phyloP scores from a whole-genome alignment of 345 rosid species.

The Eucalyptus pauciflora region DNA sequence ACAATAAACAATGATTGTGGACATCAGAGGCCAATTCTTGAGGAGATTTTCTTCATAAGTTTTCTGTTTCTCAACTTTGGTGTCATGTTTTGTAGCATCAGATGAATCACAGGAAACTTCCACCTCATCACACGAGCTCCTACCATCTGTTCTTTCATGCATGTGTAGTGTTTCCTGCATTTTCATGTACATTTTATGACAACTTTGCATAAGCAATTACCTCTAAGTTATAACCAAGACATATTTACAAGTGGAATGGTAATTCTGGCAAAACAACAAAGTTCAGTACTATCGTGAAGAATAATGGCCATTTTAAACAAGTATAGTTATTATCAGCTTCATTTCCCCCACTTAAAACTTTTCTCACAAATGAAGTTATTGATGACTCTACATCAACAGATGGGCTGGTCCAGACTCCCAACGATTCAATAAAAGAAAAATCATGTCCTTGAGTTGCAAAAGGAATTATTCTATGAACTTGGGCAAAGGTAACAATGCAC shows the following conservation, averaged over 20 bases:
- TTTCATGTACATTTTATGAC: neutral
- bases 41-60: slow-evolving; percentile 14
- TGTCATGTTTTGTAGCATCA: neutral
- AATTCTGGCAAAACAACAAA: neutral
- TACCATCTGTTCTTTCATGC: slow-evolving; percentile 8
- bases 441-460: neutral
- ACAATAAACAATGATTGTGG: slow-evolving; percentile 40
- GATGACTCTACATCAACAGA: neutral
- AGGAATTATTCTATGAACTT: neutral
- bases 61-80: neutral
- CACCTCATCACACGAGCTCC: neutral
- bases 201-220: neutral
- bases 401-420: neutral
- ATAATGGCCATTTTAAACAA: neutral
- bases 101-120: slow-evolving; percentile 14
- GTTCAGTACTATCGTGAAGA: neutral
- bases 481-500: neutral
- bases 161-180: slow-evolving; percentile 47
- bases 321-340: neutral
- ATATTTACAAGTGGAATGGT: neutral
- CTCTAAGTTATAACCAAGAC: neutral
- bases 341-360: neutral
- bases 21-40: slow-evolving; percentile 51
- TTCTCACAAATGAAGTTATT: neutral
- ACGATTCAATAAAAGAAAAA: neutral